A percentile compares a stretch with the other conserved stretches of the same genome.
These are phyloP conservation scores for Neoascochyta sp. DNA, from an alignment of 2,329 filamentous ascomycete species.

Conservation along the genomic window DNA sequence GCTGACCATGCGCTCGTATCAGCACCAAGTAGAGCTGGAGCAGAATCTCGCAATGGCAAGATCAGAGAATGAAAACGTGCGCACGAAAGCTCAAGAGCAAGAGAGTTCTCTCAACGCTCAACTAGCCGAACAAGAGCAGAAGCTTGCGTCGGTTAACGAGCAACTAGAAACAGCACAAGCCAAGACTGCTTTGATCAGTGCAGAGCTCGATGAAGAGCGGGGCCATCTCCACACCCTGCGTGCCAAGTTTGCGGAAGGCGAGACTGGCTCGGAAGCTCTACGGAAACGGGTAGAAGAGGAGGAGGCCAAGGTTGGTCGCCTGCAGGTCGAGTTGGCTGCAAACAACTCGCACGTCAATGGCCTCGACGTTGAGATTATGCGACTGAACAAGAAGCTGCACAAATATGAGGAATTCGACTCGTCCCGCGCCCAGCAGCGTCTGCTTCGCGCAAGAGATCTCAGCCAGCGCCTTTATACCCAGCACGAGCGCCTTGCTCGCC, in stretches of 20 bases:
- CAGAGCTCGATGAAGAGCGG: slow-evolving; percentile 62
- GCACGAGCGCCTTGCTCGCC: slow-evolving; percentile 75
- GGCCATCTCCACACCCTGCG: slow-evolving; percentile 66
- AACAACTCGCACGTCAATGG: slow-evolving; percentile 72
- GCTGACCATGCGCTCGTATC: slow-evolving; percentile 41
- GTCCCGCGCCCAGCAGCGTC: slow-evolving; percentile 64
- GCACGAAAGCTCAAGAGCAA: slow-evolving; percentile 40
- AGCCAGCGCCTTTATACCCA: slow-evolving; percentile 79
- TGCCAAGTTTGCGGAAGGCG: slow-evolving; percentile 72
- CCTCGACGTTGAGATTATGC: slow-evolving; percentile 70
- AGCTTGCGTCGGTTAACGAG: slow-evolving; percentile 37
- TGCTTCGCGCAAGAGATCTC: slow-evolving; percentile 72
- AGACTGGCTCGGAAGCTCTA: slow-evolving; percentile 76
- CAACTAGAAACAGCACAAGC: slow-evolving; percentile 48
- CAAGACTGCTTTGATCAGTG: slow-evolving; percentile 45
- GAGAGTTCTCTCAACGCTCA: slow-evolving; percentile 37
- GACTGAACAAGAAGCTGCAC: slow-evolving; percentile 63
- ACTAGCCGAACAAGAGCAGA: slow-evolving; percentile 37
- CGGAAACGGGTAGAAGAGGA: slow-evolving; percentile 72
- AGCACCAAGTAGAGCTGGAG: slow-evolving; percentile 45
- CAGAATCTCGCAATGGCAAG: slow-evolving; percentile 47
- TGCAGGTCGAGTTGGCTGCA: slow-evolving; percentile 69
- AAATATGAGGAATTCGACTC: slow-evolving; percentile 46
- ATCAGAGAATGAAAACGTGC: slow-evolving; percentile 45
- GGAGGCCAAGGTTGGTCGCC: slow-evolving; percentile 63